phyloP scores from a whole-genome alignment of 345 rosid species.

The Brassica incana region DNA sequence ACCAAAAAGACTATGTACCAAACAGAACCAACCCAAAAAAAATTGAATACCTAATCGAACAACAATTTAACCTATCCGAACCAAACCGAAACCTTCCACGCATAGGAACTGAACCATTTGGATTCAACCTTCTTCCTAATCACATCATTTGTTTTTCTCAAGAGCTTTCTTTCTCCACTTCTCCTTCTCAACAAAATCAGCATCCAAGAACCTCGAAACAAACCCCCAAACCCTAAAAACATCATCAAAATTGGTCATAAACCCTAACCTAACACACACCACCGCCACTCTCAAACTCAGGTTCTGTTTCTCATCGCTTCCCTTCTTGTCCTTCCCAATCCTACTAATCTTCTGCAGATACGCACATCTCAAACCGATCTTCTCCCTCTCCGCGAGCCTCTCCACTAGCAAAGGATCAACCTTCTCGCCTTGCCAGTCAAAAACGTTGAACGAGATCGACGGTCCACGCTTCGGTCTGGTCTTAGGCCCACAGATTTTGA shows the following conservation, averaged over 20 bases:
- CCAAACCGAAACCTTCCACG: not conserved
- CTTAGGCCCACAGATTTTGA: constrained; percentile 74
- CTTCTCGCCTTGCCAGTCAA: constrained; percentile 85
- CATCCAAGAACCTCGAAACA: constrained; percentile 78
- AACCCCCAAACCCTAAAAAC: constrained; percentile 73
- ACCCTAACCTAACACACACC: constrained; percentile 61
- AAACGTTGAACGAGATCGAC: constrained; percentile 68
- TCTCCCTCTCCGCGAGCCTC: constrained; percentile 71
- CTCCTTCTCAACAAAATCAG: constrained; percentile 93
- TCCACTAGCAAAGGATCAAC: constrained; percentile 65
- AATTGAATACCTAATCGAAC: not conserved
- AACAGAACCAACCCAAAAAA: not conserved
- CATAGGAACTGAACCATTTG: not conserved
- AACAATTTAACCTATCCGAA: not conserved
- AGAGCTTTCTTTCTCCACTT: constrained; percentile 79
- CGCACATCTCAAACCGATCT: constrained; percentile 56
- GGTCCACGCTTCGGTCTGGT: constrained; percentile 54
- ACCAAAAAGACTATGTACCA: constrained; percentile 6
- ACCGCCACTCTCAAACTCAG: constrained; percentile 42
- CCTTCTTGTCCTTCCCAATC: constrained; percentile 30
- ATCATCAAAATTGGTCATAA: constrained; percentile 79
- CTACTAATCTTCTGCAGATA: constrained; percentile 50
- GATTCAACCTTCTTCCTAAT: not conserved
- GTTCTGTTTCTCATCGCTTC: constrained; percentile 4
- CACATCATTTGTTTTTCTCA: constrained; percentile 36